Percentiles rank a stretch among this genome's conserved stretches.
Evolutionary conservation across 2,329 filamentous ascomycete genomes (phyloP).

Genomic region (Talaromyces funiculosus): DNA sequence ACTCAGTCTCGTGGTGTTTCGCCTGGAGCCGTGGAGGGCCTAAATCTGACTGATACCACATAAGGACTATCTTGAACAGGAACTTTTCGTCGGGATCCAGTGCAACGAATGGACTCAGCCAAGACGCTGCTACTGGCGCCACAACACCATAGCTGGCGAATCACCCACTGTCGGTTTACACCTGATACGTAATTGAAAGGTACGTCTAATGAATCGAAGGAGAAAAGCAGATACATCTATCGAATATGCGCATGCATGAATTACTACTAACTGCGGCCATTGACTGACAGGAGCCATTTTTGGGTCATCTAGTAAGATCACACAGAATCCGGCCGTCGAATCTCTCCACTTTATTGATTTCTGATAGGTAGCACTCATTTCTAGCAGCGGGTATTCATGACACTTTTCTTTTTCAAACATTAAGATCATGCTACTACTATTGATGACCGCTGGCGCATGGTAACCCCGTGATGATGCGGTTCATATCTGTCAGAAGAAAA

Average conservation of each 20-base stretch:
- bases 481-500: not conserved
- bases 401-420: not conserved
- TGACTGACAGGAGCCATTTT: not conserved
- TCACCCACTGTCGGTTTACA: not conserved
- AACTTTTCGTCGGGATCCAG: not conserved
- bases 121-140: not conserved
- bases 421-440: not conserved
- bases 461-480: not conserved
- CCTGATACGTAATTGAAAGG: not conserved
- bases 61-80: not conserved
- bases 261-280: not conserved
- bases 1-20: not conserved
- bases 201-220: not conserved
- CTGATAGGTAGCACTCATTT: not conserved
- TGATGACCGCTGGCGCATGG: not conserved
- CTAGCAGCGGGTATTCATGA: not conserved
- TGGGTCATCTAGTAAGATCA: not conserved
- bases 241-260: not conserved
- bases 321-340: not conserved
- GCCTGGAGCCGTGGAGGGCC: not conserved
- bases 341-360: not conserved
- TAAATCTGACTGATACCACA: not conserved
- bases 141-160: not conserved
- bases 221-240: not conserved
- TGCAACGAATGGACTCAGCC: conserved; percentile 1